Percentiles rank a stretch among this genome's conserved stretches.
These are phyloP conservation scores for Allodekkera sacchari DNA, from an alignment of 805 yeast species.

Conservation along the genomic window DNA sequence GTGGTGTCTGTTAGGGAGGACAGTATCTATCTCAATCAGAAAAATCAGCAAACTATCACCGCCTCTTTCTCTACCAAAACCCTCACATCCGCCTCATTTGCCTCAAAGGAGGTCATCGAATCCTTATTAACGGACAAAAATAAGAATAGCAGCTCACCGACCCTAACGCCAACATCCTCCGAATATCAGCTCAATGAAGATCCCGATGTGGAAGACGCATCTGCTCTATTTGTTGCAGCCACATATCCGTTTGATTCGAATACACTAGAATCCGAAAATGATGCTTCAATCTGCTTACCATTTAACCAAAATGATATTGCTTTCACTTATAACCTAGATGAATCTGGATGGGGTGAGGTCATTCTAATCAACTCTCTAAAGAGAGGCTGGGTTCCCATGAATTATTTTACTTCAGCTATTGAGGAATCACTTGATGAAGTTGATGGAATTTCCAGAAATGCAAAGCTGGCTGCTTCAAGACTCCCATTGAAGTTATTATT, in stretches of 20 bases:
- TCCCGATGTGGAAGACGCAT: slow-evolving; percentile 24
- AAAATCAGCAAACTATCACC: background rate
- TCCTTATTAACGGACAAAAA: slow-evolving; percentile 1
- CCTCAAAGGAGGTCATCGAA: slow-evolving; percentile 3
- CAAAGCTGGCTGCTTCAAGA: slow-evolving; percentile 31
- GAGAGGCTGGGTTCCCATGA: slow-evolving; percentile 84
- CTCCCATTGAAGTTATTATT: slow-evolving; percentile 48
- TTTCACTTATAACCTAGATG: slow-evolving; percentile 70
- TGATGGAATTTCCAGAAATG: slow-evolving; percentile 5
- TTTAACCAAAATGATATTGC: slow-evolving; percentile 65
- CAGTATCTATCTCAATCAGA: no score
- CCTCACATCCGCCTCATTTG: slow-evolving; percentile 2
- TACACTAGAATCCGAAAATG: slow-evolving; percentile 54
- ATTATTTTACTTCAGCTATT: slow-evolving; percentile 49
- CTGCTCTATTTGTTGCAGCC: slow-evolving; percentile 29
- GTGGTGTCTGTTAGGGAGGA: no score
- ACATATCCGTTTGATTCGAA: slow-evolving; percentile 27
- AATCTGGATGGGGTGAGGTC: slow-evolving; percentile 86
- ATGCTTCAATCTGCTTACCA: slow-evolving; percentile 65
- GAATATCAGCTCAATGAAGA: slow-evolving; percentile 7
- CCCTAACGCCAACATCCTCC: slow-evolving; percentile 1
- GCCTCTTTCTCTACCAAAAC: slow-evolving; percentile 3
- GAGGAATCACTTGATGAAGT: slow-evolving; percentile 12
- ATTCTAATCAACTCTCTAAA: slow-evolving; percentile 53
- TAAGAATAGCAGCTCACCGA: background rate